Percentiles rank a stretch among this genome's conserved stretches.
Evolutionary conservation across 495 filamentous ascomycete species (phyloP).

Genomic region (Aspergillus wentii): DNA sequence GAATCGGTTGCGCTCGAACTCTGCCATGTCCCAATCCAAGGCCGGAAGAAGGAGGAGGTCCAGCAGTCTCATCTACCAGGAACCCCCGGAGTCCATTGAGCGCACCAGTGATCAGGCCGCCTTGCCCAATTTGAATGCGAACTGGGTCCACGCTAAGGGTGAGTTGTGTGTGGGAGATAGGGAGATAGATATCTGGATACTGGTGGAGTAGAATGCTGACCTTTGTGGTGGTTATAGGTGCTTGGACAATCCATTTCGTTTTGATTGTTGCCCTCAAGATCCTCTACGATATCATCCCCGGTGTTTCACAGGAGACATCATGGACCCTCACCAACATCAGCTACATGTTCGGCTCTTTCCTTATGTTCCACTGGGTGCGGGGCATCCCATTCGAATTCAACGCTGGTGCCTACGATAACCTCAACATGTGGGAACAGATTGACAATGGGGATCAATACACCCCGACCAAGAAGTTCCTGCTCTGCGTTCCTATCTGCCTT

Average conservation of each 20-base stretch:
- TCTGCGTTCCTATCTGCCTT: conserved; percentile 87
- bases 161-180: conserved; percentile 21
- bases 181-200: neutral
- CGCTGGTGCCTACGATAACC: conserved; percentile 96
- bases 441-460: conserved; percentile 99
- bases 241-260: conserved; percentile 95
- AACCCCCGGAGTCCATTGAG: conserved; percentile 89
- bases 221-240: conserved; percentile 45
- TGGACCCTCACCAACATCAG: conserved; percentile 99
- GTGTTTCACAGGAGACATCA: conserved; percentile 92
- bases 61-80: conserved; percentile 94
- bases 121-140: conserved; percentile 90
- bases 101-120: conserved; percentile 94
- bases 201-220: conserved; percentile 5
- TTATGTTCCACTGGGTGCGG: conserved; percentile 99
- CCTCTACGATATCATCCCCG: conserved; percentile 90
- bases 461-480: conserved; percentile 94
- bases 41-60: conserved; percentile 77
- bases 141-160: conserved; percentile 99
- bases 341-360: conserved; percentile 97
- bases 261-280: conserved; percentile 88
- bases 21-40: conserved; percentile 57
- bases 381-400: conserved; percentile 99
- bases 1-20: conserved; percentile 45
- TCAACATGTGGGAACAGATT: conserved; percentile 99